These are phyloP conservation scores for Fusarium sp. DNA, from an alignment of 2,329 filamentous ascomycete species.

Conservation along the genomic window DNA sequence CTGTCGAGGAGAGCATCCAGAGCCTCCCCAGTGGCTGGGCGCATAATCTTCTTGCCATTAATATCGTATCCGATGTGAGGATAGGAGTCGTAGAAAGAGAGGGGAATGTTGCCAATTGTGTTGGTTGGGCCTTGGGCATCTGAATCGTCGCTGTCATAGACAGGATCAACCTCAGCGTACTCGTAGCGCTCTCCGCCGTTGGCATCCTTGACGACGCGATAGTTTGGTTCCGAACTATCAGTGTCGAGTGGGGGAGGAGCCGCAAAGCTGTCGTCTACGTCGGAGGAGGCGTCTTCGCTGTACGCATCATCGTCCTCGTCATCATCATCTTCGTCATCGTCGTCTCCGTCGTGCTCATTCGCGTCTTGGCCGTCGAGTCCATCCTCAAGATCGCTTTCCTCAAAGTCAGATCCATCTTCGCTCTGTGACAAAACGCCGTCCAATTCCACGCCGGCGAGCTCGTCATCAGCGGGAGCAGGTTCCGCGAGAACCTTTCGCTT, in stretches of 20 bases:
- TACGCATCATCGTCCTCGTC: conserved; percentile 39
- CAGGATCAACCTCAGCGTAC: conserved; percentile 92
- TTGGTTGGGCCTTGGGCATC: conserved; percentile 83
- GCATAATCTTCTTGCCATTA: conserved; percentile 97
- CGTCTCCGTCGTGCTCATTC: conserved; percentile 14
- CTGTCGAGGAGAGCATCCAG: conserved; percentile 93
- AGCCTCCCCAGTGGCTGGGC: conserved; percentile 92
- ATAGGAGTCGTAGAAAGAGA: conserved; percentile 96
- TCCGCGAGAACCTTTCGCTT: conserved; percentile 39
- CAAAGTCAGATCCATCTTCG: conserved; percentile 67
- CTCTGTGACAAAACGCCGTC: conserved; percentile 67
- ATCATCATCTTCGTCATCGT: conserved; percentile 53
- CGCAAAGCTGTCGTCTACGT: conserved; percentile 50
- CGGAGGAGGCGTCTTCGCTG: conserved; percentile 42
- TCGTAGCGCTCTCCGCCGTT: conserved; percentile 92
- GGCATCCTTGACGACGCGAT: conserved; percentile 77
- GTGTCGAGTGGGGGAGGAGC: conserved; percentile 46
- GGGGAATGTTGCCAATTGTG: conserved; percentile 93
- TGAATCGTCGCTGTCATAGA: conserved; percentile 95
- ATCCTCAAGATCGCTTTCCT: conserved; percentile 49
- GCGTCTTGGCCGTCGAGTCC: conserved; percentile 44
- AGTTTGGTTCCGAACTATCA: conserved; percentile 56
- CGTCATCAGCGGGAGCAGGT: conserved; percentile 25
- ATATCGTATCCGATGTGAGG: conserved; percentile 99
- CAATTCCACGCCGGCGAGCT: conserved; percentile 58